Base-by-base conservation (phyloP, 139 green algal genomes). In the Edaphochlamys debaryana region DNA sequence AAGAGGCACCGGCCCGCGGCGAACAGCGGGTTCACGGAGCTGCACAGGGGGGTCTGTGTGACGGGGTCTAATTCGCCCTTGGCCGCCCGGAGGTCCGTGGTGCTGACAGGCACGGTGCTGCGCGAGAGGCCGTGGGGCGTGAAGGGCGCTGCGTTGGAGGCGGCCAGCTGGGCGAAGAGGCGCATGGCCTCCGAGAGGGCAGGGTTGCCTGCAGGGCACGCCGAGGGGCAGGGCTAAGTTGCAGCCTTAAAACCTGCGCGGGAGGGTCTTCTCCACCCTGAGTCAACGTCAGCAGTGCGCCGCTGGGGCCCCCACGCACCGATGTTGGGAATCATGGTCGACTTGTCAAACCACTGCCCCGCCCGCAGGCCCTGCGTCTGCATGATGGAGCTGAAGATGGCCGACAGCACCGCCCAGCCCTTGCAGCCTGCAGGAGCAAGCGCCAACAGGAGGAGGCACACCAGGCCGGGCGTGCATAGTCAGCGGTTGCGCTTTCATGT, bases 341-440 rank as follows among this genome's bases (percentile, higher is more conserved):
- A 32, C 8, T 0, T 41, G 37, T 58, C 25, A 40, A 70, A 80
- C 56, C 40, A 80, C 22, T 45, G 11, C 38, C 73, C 73, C 58
- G 69, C 56, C 58, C 20, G 3, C 5, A 38, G 42, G 29, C 73
- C 73, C 38, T 34, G 32, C 9, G 73, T 60, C 29, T 80, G 73
- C 30, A 34, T 38, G 15, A 80, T 17, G 0, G 73, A 60, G 0
- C 38, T 38, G 30, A 36, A 80, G 1, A 80, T 58, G 29, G 58
- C 73, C 20, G 73, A 32, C 36, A 80, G 73, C 56, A 80, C 32
- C 58, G 73, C 56, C 56, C 73, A 69, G 73, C 56, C 73, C 73
- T 80, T 80, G 60, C 73, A 80, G 38, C 73, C 73, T 69, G 58
- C n/a, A n/a, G n/a, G n/a, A n/a, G n/a, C n/a, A n/a, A n/a, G n/a